Evolutionary conservation across 495 filamentous ascomycete genomes (phyloP), one percentile per base, ranked within the genome.

Genomic region (Viridothelium virens): DNA sequence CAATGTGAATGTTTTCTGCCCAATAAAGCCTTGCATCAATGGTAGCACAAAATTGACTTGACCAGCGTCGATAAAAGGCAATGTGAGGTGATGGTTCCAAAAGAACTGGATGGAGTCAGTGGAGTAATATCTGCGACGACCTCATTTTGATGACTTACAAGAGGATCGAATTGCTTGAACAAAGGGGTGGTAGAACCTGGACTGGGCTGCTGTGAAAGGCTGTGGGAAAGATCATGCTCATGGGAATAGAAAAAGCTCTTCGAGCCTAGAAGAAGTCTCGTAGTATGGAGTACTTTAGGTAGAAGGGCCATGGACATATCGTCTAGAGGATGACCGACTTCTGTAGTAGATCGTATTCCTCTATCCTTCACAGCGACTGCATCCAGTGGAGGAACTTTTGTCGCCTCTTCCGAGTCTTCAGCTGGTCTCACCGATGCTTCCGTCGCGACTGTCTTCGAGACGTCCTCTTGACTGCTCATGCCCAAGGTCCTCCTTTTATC

Each of bases 21-120:
- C 92, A 31, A 98, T 89, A 71, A 97, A 98, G 4, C 94, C 94
- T 79, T 97, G 93, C 77, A 97, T 89, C 10, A 98, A 70, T 0
- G 94, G 94, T 62, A 98, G 73, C 9, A 91, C 81, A 68, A 94
- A 84, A 2, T 78, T 78, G 64, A 84, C 79, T n/a, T 86, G 77
- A 1, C 88, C 86, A 41, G 81, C 80, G 12, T 89, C 82, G 63
- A 90, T 87, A 66, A 98, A 92, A 2, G 87, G 87, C 56, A 82
- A 74, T 44, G 89, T 82, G 11, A 97, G 78, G 76, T 91, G 79
- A 31, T 79, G 80, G 71, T 98, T 98, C 93, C 93, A 98, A 70
- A 96, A 97, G 76, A 85, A 96, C 86, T 89, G 66, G 2, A 63
- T 38, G 12, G 38, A 6, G 10, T 48, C 10, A 64, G 25, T 41